Base-by-base conservation (phyloP, 164 flowering plant species). In the Vitis labrusca region DNA sequence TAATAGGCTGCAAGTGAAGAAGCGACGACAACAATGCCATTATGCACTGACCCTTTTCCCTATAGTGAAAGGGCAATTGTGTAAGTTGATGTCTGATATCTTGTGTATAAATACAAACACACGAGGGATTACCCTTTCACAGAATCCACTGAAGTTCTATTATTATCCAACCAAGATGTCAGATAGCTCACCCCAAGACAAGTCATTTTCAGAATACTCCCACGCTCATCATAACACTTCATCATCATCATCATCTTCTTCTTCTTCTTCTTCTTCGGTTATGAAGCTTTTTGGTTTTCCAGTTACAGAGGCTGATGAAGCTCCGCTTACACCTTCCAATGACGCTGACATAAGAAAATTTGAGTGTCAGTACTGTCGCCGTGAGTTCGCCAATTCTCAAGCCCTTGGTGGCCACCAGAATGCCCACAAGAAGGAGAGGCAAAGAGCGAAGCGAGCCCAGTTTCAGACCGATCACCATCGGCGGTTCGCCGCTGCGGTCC, bases 321-420 rank as follows among this genome's bases (percentile, higher is more conserved):
- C 9, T 11, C 78, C 76, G 3, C 52, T 50, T 0, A 16, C 75
- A 8, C 8, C 10, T 3, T 70, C 54, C 59, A 56, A 27, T 3
- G 70, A 55, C 3, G 58, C 37, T 23, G 75, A 77, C 5, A 71
- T 47, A 15, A 63, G 68, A 59, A 73, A 71, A 49, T 87, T 84
- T 27, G 86, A 79, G 68, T 87, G 91, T 66, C 88, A 84, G 55
- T 86, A 74, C 61, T 87, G 91, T 69, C 50, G 69, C 67, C 63
- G 86, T 11, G 82, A 78, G 54, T 87, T 87, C 60, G 74, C 83
- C 0, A 87, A 84, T 63, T 87, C 91, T 16, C 91, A 87, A 54
- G 89, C 91, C 9, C 69, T 87, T 13, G 91, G 91, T 0, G 91
- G 91, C 48, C 91, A 87, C 51, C 91, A 87, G 59, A 87, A 87